Evolutionary conservation across 2,329 filamentous ascomycete genomes (phyloP).

Genomic region (Phialocephala sp.): DNA sequence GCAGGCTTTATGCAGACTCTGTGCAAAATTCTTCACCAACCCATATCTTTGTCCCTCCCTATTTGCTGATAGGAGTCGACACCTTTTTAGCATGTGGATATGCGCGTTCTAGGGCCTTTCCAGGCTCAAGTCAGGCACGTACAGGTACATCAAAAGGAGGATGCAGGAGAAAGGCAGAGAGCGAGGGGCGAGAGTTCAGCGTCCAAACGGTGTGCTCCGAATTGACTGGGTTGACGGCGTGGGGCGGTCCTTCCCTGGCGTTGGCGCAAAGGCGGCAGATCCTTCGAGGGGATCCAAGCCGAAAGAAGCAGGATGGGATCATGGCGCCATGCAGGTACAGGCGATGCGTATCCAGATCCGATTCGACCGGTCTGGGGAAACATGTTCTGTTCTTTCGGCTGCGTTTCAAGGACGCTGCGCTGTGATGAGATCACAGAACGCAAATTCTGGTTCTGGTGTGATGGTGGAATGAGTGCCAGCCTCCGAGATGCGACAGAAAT

Average conservation of each 20-base stretch:
- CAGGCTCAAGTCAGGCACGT: not conserved
- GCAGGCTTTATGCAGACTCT: constrained; percentile 17
- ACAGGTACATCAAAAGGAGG: not conserved
- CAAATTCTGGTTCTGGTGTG: not conserved
- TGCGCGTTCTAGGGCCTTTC: constrained; percentile 11
- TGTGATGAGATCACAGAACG: constrained; percentile 1
- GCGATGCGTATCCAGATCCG: constrained; percentile 13
- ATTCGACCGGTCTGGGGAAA: constrained; percentile 15
- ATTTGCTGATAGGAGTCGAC: constrained; percentile 2
- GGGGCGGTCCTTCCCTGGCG: not conserved
- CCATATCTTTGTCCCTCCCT: constrained; percentile 1
- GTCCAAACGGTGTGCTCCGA: not conserved
- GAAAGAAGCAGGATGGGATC: constrained; percentile 6
- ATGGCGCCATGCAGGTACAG: constrained; percentile 20
- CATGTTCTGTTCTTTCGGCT: constrained; percentile 12
- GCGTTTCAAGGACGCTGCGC: constrained; percentile 19
- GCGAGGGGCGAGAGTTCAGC: not conserved
- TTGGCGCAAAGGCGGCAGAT: constrained; percentile 12
- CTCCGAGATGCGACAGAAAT: not conserved
- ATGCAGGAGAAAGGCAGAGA: constrained; percentile 5
- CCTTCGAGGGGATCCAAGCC: not conserved
- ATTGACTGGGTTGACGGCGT: not conserved
- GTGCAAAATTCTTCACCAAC: constrained; percentile 15
- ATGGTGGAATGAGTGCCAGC: not conserved
- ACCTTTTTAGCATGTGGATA: constrained; percentile 19